phyloP scores from a whole-genome alignment of 441 rosid species.

The Biscutella laevigata region DNA sequence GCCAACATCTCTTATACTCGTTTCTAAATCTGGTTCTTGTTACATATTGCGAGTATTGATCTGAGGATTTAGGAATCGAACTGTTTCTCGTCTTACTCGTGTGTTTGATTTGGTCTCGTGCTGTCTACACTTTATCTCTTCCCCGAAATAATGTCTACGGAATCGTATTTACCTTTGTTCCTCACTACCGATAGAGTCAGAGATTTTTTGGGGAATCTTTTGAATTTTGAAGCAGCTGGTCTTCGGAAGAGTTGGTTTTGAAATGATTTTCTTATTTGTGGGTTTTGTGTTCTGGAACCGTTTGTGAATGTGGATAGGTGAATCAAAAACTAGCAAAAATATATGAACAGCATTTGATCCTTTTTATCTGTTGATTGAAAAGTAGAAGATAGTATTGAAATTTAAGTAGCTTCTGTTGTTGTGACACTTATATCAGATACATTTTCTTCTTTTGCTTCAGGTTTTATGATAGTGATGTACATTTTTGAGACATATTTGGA shows the following conservation, averaged over 20 bases:
- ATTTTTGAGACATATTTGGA: conserved; percentile 79
- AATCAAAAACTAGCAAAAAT: background rate
- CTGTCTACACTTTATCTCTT: background rate
- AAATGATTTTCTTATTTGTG: no score
- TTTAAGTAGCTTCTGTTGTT: background rate
- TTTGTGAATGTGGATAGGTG: background rate
- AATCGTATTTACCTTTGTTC: background rate
- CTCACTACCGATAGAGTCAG: background rate
- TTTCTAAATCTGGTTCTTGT: background rate
- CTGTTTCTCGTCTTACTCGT: background rate
- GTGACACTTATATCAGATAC: background rate
- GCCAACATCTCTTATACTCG: conserved; percentile 1
- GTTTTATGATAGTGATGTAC: conserved; percentile 87
- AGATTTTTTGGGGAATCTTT: background rate
- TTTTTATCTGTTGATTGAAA: background rate
- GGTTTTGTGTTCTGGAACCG: background rate
- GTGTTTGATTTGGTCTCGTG: conserved; percentile 14
- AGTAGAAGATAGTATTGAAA: background rate
- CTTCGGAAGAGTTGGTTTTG: background rate
- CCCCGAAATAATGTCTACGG: background rate
- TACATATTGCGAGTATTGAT: background rate
- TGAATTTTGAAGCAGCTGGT: background rate
- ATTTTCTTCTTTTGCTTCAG: conserved; percentile 27
- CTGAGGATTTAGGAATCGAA: conserved; percentile 3
- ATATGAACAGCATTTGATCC: background rate